phyloP scores from a whole-genome alignment of 75 land plant species.

The Larix kaempferi region DNA sequence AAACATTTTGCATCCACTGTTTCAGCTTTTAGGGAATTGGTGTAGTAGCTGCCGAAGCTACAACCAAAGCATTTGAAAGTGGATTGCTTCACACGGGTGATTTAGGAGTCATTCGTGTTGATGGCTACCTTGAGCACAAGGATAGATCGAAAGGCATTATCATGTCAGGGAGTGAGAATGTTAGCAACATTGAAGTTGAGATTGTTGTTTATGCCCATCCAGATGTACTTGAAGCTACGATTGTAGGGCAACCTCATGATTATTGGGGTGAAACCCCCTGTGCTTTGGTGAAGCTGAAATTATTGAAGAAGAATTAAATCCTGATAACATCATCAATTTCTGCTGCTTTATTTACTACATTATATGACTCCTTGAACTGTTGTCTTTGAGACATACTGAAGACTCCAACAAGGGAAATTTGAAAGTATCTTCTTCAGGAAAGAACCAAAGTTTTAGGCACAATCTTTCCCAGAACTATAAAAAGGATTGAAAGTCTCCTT shows the following conservation, averaged over 20 bases:
- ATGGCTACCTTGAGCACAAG: conserved; percentile 41
- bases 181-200: conserved; percentile 55
- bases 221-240: conserved; percentile 43
- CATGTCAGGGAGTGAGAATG: conserved; percentile 37
- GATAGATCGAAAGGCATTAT: conserved; percentile 47
- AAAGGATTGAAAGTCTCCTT: no score
- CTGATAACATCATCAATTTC: no score
- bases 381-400: no score
- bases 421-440: no score
- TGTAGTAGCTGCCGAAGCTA: conserved; percentile 15
- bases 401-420: no score
- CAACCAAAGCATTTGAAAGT: conserved; percentile 22
- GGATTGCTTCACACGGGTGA: conserved; percentile 56
- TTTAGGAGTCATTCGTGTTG: conserved; percentile 34
- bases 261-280: conserved; percentile 49
- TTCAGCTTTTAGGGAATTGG: no score
- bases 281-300: conserved; percentile 22
- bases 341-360: no score
- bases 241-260: conserved; percentile 37
- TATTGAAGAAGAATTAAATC: no score
- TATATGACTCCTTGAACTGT: no score
- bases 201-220: conserved; percentile 41
- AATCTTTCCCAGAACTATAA: no score
- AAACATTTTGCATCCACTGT: no score
- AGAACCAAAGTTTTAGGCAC: no score